phyloP scores from a whole-genome alignment of 2,329 filamentous ascomycete species.

The Fusarium nurragi region DNA sequence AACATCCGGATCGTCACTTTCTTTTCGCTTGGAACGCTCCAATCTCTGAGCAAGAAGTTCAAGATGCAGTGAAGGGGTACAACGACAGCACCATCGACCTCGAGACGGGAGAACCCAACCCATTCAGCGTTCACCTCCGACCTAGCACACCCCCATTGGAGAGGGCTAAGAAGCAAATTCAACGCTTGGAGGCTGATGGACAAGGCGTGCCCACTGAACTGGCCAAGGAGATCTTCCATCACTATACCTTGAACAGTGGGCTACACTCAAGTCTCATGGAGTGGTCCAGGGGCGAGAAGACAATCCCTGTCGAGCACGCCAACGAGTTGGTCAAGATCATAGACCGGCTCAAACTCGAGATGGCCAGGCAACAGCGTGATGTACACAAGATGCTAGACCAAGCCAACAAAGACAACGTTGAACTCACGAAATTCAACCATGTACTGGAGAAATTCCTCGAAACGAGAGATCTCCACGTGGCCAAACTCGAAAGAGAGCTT shows the following conservation, averaged over 20 bases:
- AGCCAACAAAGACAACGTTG: neutral
- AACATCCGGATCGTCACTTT: slow-evolving; percentile 19
- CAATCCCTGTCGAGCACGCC: slow-evolving; percentile 20
- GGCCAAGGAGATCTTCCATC: slow-evolving; percentile 15
- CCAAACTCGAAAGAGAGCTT: neutral
- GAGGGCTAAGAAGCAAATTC: slow-evolving; percentile 11
- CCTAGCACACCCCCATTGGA: slow-evolving; percentile 27
- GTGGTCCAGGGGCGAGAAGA: slow-evolving; percentile 1
- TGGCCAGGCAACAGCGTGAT: slow-evolving; percentile 5
- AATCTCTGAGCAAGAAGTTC: slow-evolving; percentile 9
- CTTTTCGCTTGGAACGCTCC: slow-evolving; percentile 11
- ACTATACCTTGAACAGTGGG: slow-evolving; percentile 14
- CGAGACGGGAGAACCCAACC: neutral
- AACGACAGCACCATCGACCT: neutral
- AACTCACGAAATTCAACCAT: neutral
- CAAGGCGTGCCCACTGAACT: neutral
- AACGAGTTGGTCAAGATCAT: slow-evolving; percentile 13
- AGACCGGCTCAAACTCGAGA: slow-evolving; percentile 25
- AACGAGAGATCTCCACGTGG: neutral
- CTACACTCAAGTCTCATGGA: slow-evolving; percentile 20
- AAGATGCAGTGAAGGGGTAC: neutral
- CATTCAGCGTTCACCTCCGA: slow-evolving; percentile 18
- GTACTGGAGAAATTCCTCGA: neutral
- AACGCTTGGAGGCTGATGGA: slow-evolving; percentile 10
- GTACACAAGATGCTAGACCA: neutral